phyloP scores from a whole-genome alignment of 2,329 filamentous ascomycete species.

The Didymellaceae sp. region DNA sequence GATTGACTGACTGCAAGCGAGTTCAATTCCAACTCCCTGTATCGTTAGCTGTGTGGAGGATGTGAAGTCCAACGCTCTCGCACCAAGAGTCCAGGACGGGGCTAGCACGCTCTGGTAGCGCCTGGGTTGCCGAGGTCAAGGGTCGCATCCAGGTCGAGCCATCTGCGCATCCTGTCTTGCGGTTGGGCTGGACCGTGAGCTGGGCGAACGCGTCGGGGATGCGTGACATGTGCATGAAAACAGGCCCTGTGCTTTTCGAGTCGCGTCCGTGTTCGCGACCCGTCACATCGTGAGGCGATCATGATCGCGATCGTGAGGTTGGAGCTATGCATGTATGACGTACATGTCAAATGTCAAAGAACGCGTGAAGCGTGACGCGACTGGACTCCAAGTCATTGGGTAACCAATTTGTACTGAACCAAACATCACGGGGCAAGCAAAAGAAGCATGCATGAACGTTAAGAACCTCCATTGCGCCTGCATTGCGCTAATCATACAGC shows the following conservation, averaged over 20 bases:
- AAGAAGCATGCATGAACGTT: constrained; percentile 3
- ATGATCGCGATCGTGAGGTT: background rate
- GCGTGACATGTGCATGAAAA: constrained; percentile 6
- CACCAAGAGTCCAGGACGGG: too few relatives aligned
- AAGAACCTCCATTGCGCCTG: constrained; percentile 28
- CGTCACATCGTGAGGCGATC: background rate
- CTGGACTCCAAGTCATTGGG: background rate
- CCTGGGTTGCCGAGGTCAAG: constrained; percentile 13
- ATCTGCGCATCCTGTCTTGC: too few relatives aligned
- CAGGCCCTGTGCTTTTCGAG: constrained; percentile 4
- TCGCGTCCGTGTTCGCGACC: constrained; percentile 16
- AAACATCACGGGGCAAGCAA: background rate
- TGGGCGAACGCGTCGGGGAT: constrained; percentile 1
- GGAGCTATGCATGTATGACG: constrained; percentile 11
- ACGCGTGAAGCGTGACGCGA: constrained; percentile 13
- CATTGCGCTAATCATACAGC: constrained; percentile 37
- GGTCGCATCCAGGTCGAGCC: constrained; percentile 4
- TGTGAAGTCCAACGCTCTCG: constrained; percentile 10
- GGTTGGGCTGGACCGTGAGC: constrained; percentile 5
- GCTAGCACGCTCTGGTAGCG: constrained; percentile 6
- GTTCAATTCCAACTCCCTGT: too few relatives aligned
- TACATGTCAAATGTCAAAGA: background rate
- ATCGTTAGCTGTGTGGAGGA: background rate
- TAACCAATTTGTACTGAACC: background rate
- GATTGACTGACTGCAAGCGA: too few relatives aligned